Conservation (phyloP, 23 red algal species). For the Cyanidioschyzon merolae region DNA sequence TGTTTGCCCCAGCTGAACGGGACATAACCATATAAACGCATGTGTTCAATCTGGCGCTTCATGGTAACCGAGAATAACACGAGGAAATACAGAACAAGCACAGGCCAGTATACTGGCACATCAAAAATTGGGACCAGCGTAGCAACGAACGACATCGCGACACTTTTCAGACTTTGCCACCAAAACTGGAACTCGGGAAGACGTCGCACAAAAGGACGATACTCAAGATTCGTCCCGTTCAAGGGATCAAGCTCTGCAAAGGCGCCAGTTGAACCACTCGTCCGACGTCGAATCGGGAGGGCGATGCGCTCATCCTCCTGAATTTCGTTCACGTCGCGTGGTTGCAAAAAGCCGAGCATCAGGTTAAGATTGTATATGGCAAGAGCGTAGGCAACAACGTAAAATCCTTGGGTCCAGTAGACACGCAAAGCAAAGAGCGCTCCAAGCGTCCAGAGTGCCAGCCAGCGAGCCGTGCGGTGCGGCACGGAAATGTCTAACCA, state of each 20-base stretch:
- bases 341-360: conserved; percentile 87
- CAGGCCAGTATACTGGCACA: conserved; percentile 92
- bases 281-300: background rate
- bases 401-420: conserved; percentile 72
- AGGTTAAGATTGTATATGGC: conserved; percentile 88
- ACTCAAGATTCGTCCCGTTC: conserved; percentile 36
- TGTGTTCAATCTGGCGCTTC: conserved; percentile 75
- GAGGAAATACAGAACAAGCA: conserved; percentile 84
- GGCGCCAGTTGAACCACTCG: background rate
- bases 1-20: conserved; percentile 89
- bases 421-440: conserved; percentile 46
- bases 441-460: conserved; percentile 6
- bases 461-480: conserved; percentile 12
- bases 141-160: conserved; percentile 39
- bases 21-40: conserved; percentile 86
- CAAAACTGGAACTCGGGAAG: conserved; percentile 97
- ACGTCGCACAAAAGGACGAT: conserved; percentile 84
- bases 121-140: conserved; percentile 66
- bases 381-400: conserved; percentile 82
- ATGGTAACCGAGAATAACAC: conserved; percentile 81
- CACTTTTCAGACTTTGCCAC: conserved; percentile 47
- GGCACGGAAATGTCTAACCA: background rate
- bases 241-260: background rate
- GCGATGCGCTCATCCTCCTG: background rate
- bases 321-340: conserved; percentile 58